These are phyloP conservation scores for Coemansia umbellata DNA, from an alignment of 192 early-diverging fungal genomes.

Conservation along the genomic window DNA sequence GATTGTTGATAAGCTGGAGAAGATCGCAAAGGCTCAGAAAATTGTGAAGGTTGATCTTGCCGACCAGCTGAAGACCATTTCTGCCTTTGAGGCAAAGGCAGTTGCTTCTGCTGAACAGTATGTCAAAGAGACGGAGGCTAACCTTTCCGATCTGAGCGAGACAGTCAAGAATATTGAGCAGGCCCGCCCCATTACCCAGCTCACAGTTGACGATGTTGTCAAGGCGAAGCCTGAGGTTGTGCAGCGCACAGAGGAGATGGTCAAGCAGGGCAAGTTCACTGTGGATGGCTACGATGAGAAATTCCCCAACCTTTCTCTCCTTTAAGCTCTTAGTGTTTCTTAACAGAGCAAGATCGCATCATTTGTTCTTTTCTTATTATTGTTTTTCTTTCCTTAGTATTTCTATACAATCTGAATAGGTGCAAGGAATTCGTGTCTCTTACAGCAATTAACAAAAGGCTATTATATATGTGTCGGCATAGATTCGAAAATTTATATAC, in stretches of 20 bases:
- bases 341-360: no score
- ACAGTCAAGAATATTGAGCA: constrained; percentile 91
- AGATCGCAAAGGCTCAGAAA: constrained; percentile 74
- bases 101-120: constrained; percentile 73
- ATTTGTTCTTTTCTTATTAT: no score
- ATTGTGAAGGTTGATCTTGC: constrained; percentile 77
- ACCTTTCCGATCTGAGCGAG: constrained; percentile 81
- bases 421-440: no score
- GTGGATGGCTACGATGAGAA: constrained; percentile 96
- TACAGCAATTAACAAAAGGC: no score
- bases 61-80: constrained; percentile 79
- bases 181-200: constrained; percentile 88
- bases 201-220: constrained; percentile 92
- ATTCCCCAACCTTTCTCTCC: constrained; percentile 72
- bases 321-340: constrained; percentile 59
- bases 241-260: constrained; percentile 83
- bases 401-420: no score
- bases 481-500: no score
- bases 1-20: constrained; percentile 87
- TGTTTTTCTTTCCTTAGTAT: neutral
- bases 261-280: constrained; percentile 86
- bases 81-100: constrained; percentile 73
- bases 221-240: constrained; percentile 90
- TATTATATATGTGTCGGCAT: no score
- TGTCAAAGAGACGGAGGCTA: constrained; percentile 75